Percentiles rank a stretch among this genome's conserved stretches.
These are phyloP conservation scores for Drosera capensis DNA, from an alignment of 148 eudicot species.

Conservation along the genomic window DNA sequence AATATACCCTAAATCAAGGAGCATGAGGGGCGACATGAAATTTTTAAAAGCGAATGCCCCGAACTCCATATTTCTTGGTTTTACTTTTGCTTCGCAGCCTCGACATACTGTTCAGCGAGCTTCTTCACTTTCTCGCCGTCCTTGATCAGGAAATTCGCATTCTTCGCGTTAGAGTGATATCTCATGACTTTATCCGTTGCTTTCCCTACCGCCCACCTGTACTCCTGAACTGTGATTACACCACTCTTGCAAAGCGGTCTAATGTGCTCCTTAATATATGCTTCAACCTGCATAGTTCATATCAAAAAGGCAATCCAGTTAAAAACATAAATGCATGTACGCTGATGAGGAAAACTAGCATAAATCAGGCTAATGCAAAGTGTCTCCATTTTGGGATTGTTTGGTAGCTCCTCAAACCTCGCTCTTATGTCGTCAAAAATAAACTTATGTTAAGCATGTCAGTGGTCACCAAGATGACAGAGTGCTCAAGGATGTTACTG, in stretches of 20 bases:
- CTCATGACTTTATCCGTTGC: slow-evolving; percentile 85
- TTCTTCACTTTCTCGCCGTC: slow-evolving; percentile 76
- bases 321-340: neutral
- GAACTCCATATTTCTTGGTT: no score
- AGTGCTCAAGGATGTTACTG: no score
- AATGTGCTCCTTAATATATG: slow-evolving; percentile 92
- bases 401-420: no score
- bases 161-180: slow-evolving; percentile 65
- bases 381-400: no score
- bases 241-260: slow-evolving; percentile 92
- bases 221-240: slow-evolving; percentile 70
- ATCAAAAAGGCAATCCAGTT: no score
- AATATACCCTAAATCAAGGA: no score
- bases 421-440: no score
- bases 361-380: no score
- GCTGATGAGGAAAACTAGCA: neutral
- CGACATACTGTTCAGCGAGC: slow-evolving; percentile 84
- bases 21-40: no score
- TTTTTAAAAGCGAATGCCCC: no score
- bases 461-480: no score
- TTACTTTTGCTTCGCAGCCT: slow-evolving; percentile 49
- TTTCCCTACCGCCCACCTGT: slow-evolving; percentile 68
- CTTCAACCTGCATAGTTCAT: slow-evolving; percentile 70
- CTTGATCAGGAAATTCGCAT: slow-evolving; percentile 66
- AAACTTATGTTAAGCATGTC: no score